Percentiles rank a stretch among this genome's conserved stretches.
Conservation (phyloP, 176 grass and related monocot genomes). For the Cenchrus purpureus region DNA sequence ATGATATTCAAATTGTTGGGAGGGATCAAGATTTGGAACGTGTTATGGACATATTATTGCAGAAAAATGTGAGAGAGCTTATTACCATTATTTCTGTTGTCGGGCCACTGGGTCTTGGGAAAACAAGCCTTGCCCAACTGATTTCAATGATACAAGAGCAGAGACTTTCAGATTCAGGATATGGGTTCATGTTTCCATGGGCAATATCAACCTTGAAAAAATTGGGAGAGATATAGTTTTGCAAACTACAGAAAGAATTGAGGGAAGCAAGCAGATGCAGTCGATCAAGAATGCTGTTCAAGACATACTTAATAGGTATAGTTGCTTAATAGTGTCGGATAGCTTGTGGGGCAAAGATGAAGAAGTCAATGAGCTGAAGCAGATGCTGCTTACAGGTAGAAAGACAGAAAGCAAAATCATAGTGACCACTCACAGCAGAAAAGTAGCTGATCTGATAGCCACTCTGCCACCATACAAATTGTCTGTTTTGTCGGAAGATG, state of each 20-base stretch:
- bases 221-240: conserved; percentile 50
- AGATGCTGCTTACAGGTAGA: conserved; percentile 46
- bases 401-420: conserved; percentile 49
- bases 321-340: conserved; percentile 48
- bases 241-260: conserved; percentile 43
- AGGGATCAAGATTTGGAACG: too few species aligned
- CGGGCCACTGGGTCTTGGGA: too few species aligned
- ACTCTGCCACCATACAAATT: conserved; percentile 37
- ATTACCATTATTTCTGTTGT: too few species aligned
- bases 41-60: too few species aligned
- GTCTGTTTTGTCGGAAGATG: conserved; percentile 45
- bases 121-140: too few species aligned
- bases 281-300: conserved; percentile 51
- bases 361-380: conserved; percentile 46
- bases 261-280: conserved; percentile 45
- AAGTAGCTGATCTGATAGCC: conserved; percentile 53
- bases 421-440: conserved; percentile 59
- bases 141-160: neutral
- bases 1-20: too few species aligned
- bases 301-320: conserved; percentile 36
- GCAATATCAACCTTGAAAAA: conserved; percentile 48
- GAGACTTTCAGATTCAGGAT: conserved; percentile 40
- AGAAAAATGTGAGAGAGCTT: too few species aligned
- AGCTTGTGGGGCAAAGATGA: conserved; percentile 56
- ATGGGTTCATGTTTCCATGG: conserved; percentile 66